phyloP scores from a whole-genome alignment of 2,329 filamentous ascomycete species.

The Trichoderma aggressivum region DNA sequence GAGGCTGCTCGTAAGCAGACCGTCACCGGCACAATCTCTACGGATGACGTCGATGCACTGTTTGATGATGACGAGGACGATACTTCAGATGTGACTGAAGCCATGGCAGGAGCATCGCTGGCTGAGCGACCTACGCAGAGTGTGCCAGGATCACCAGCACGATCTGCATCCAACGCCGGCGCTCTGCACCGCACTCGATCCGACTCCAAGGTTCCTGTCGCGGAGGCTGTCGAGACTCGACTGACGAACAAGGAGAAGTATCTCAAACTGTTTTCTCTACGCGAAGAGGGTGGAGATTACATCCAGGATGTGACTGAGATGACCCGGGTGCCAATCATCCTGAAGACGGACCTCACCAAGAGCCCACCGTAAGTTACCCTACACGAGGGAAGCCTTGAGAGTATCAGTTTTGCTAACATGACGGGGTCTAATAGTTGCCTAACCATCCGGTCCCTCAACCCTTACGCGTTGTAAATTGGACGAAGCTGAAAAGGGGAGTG shows the following conservation, averaged over 20 bases:
- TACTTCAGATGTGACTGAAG: conserved; percentile 82
- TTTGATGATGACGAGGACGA: conserved; percentile 87
- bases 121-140: conserved; percentile 89
- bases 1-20: conserved; percentile 91
- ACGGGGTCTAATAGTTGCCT: conserved; percentile 56
- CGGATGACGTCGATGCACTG: conserved; percentile 88
- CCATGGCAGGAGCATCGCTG: conserved; percentile 86
- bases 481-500: not conserved
- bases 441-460: conserved; percentile 80
- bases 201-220: conserved; percentile 81
- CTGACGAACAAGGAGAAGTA: conserved; percentile 96
- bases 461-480: conserved; percentile 58
- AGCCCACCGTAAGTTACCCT: conserved; percentile 88
- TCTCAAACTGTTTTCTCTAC: conserved; percentile 79
- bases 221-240: conserved; percentile 73
- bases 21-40: conserved; percentile 89
- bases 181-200: conserved; percentile 84
- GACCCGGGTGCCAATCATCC: conserved; percentile 92
- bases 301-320: conserved; percentile 99
- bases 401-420: conserved; percentile 24
- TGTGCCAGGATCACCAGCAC: conserved; percentile 85
- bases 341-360: conserved; percentile 98
- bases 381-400: not conserved
- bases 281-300: conserved; percentile 91
- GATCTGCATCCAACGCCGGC: conserved; percentile 64